Base-by-base conservation (phyloP, 1,139 yeast species). In the Taphrina deformans region DNA sequence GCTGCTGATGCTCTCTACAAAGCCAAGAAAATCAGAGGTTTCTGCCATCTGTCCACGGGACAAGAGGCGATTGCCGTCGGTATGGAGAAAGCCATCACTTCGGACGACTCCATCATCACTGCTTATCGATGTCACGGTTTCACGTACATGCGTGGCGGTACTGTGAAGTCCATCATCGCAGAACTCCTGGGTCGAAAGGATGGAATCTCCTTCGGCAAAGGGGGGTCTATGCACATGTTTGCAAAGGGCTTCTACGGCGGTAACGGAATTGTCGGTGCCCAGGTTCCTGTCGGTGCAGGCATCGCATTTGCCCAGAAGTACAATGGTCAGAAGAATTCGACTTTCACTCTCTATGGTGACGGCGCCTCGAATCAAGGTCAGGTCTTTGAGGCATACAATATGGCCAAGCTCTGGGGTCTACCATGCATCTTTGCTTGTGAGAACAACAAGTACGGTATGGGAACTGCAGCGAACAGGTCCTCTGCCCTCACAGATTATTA, bases 291-390 rank as follows among this genome's bases (percentile, higher is more conserved):
- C 74, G 99, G 99, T 76, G 89, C 97, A 66, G 99, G 99, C 72
- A 83, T 93, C 71, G 96, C 97, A 12, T 93, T 92, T 80, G 96
- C 98, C 71, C 98, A 93, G 82, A 91, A 91, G 81, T 93, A 95
- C 82, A 84, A 85, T 77, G 86, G 85, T 73, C 91, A 90, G 74
- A 83, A 83, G 71, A 86, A 86, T 72, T 91, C 95, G 73, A 83
- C 95, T 66, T 93, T 92, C 79, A 80, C 96, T 69, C 82, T 93
- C 71, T 93, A 93, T 79, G 99, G 99, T 80, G 99, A 93, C 76
- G 99, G 99, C 83, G 99, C 99, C 65, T 87, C 98, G 70, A 93
- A 93, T 83, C 99, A 93, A 80, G 99, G 99, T 76, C 99, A 93
- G 81, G 97, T 92, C 69, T 95, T 93, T 74, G 99, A 93, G 81